Base-by-base conservation (phyloP, 2,329 filamentous ascomycete species). In the Pochonia chlamydosporia region DNA sequence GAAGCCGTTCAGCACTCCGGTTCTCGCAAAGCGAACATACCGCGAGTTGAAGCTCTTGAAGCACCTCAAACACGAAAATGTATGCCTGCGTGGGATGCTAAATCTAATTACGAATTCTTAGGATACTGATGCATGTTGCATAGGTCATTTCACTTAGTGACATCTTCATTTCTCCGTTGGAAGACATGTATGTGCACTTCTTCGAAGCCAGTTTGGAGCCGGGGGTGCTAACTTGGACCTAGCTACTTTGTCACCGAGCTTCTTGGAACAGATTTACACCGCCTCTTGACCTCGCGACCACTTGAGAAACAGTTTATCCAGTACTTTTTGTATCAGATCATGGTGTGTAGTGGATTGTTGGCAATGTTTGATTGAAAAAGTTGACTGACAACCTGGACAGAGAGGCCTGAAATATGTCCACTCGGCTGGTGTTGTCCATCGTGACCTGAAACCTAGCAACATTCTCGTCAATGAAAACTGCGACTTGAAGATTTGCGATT, bases 401-500 rank as follows among this genome's bases (percentile, higher is more conserved):
- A 89, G 93, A 61, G 93, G 93, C 47, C 73, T 99, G 65, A 99
- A 99, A 82, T 99, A 99, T 69, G 93, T 99, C 54, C 93, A 99
- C 74, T 97, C 93, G 5, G 93, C 93, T 43, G 93, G 93, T 59
- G 93, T 99, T 50, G 92, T 99, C 43, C 93, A 99, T 69, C 89
- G 93, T 56, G 93, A 99, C 67, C 76, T 99, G 59, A 99, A 99
- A 73, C 93, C 93, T 46, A 96, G 90, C 76, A 99, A 99, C 72
- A 99, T 99, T 61, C 81, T 99, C 50, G 92, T 99, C 70, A 99
- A 99, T 72, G 93, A 99, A 73, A 99, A 99, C 72, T 99, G 93
- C 73, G 93, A 99, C 71, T 74, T 99, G 60, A 99, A 99, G 76
- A 99, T 99, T 68, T 99, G 93, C 78, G 93, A 99, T 67, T 99